A percentile compares a stretch with the other conserved stretches of the same genome.
Evolutionary conservation across 176 grass and related monocot genomes (phyloP).

Genomic region (Oryza glumipatula): DNA sequence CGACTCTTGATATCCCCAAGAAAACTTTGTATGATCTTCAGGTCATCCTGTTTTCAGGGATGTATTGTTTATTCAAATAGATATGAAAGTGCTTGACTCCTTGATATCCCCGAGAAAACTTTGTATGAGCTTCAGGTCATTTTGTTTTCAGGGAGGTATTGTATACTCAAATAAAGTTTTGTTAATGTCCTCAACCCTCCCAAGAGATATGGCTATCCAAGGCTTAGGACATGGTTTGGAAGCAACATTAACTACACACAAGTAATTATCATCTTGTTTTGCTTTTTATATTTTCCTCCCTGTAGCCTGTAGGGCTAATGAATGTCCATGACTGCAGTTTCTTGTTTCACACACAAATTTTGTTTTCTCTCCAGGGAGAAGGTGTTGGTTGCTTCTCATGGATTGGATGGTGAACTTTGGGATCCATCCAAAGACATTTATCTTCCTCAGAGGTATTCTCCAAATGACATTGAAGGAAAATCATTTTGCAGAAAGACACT

Average conservation of each 20-base stretch:
- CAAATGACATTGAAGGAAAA: slow-evolving; percentile 58
- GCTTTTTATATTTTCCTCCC: background rate
- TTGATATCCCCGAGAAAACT: slow-evolving; percentile 8
- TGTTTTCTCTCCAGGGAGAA: slow-evolving; percentile 49
- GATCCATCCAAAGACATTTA: slow-evolving; percentile 57
- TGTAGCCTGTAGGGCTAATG: background rate
- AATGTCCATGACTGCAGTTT: background rate
- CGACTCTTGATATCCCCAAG: too few relatives aligned
- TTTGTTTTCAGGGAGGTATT: slow-evolving; percentile 63
- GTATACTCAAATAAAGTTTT: slow-evolving; percentile 71
- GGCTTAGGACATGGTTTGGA: slow-evolving; percentile 54
- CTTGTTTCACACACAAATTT: slow-evolving; percentile 19
- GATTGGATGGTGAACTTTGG: slow-evolving; percentile 56
- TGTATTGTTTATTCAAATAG: too few relatives aligned
- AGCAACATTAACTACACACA: slow-evolving; percentile 55
- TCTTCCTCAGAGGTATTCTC: slow-evolving; percentile 55
- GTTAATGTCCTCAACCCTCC: slow-evolving; percentile 51
- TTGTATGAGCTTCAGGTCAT: slow-evolving; percentile 12
- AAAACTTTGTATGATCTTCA: too few relatives aligned
- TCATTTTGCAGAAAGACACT: slow-evolving; percentile 55
- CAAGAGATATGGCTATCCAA: slow-evolving; percentile 45
- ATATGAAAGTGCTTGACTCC: background rate
- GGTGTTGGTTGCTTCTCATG: slow-evolving; percentile 49
- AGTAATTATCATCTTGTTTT: slow-evolving; percentile 43
- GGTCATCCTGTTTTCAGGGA: too few relatives aligned